Evolutionary conservation across 2,329 filamentous ascomycete species (phyloP), one percentile per base, ranked within the genome.

Genomic region (Teratosphaeria gauchensis): DNA sequence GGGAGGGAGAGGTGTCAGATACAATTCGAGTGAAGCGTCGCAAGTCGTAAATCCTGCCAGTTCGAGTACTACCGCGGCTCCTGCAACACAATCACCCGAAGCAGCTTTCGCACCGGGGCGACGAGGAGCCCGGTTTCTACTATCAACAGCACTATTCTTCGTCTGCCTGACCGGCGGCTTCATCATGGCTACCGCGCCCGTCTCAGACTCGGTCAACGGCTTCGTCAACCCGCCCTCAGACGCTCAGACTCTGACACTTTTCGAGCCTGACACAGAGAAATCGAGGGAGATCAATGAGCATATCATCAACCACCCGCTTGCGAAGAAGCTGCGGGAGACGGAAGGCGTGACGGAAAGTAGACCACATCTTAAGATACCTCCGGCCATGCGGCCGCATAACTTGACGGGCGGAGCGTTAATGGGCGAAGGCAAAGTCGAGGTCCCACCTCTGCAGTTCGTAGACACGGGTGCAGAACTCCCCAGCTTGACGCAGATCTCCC

Each of bases 361-460:
- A 48, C 92, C 92, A 11, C 90, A 96, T 71, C 78, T 96, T 71
- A 94, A 92, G 74, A 88, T 96, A 69, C 91, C 92, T 0, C 77
- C 80, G 30, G 74, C 80, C 2, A 81, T 90, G 72, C 84, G 88
- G 46, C 74, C 76, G 2, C 85, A 90, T 71, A 95, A 87, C 73
- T 80, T 99, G 56, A 97, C 92, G 0, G 90, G 83, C 33, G 90
- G 90, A 4, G 88, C 88, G 12, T 79, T 99, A 12, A 72, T 87
- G 19, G 92, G 91, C 0, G 81, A 86, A 0, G 84, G 85, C 33
- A 87, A 84, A 72, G 84, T 99, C 61, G 84, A 84, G 2, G 88
- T 96, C 0, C 92, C 92, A 2, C 91, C 92, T 1, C 80, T 90
- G 53, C 82, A 84, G 5, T 97, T 92, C 80, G 80, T 77, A 57